Evolutionary conservation across 768 basidiomycete genomes (phyloP).

Genomic region (Crucibulum laeve): DNA sequence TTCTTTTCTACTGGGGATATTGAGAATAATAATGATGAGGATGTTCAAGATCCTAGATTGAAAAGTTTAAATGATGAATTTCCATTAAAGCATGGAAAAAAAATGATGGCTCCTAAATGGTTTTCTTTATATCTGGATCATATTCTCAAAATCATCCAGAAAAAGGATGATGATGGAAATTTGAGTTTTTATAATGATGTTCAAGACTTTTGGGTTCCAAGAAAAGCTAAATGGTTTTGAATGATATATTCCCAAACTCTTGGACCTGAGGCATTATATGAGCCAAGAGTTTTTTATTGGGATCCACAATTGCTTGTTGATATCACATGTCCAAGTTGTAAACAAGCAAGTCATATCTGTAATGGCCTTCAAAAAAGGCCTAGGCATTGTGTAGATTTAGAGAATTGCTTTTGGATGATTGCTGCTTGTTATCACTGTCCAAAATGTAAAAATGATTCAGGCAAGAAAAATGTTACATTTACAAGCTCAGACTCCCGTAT

Average conservation of each 20-base stretch:
- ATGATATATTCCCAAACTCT: not conserved
- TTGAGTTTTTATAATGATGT: not conserved
- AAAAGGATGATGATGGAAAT: not conserved
- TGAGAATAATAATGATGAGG: no score
- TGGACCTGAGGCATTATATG: constrained; percentile 8
- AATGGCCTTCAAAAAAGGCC: constrained; percentile 5
- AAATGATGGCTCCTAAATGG: no score
- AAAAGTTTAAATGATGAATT: no score
- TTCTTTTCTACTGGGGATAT: no score
- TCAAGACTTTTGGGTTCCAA: not conserved
- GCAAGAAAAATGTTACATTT: constrained; percentile 1
- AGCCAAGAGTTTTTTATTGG: constrained; percentile 10
- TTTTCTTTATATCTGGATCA: no score
- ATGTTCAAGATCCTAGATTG: no score
- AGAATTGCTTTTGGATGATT: constrained; percentile 10
- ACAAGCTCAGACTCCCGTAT: constrained; percentile 7
- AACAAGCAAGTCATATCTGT: constrained; percentile 4
- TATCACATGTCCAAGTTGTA: constrained; percentile 9
- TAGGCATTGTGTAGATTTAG: constrained; percentile 9
- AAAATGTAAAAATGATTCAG: not conserved
- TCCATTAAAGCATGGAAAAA: no score
- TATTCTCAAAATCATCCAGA: no score
- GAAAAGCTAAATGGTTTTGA: not conserved
- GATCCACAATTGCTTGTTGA: constrained; percentile 7
- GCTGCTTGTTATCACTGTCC: constrained; percentile 9